Conservation (phyloP, 805 yeast genomes). For the Monosporozyma solicola region DNA sequence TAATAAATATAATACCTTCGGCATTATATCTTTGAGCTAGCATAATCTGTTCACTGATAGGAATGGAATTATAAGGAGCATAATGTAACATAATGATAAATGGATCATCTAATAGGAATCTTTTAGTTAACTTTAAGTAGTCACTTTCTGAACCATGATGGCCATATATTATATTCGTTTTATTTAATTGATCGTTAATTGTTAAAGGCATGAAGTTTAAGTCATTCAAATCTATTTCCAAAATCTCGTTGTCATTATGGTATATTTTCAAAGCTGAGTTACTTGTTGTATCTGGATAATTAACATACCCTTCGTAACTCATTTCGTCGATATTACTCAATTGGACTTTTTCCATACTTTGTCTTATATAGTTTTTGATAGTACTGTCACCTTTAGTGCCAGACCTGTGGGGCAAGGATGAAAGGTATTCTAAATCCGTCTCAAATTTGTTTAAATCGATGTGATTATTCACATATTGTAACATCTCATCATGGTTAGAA, state of each 20-base stretch:
- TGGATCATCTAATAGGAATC: slow-evolving; percentile 24
- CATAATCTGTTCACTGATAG: slow-evolving; percentile 41
- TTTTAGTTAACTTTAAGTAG: slow-evolving; percentile 30
- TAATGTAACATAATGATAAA: slow-evolving; percentile 52
- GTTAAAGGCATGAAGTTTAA: slow-evolving; percentile 62
- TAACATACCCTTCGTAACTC: slow-evolving; percentile 46
- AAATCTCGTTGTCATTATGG: slow-evolving; percentile 15
- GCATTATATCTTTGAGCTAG: slow-evolving; percentile 51
- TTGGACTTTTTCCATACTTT: slow-evolving; percentile 47
- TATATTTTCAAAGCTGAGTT: slow-evolving; percentile 23
- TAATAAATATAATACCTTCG: slow-evolving; percentile 59
- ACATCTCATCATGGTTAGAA: slow-evolving; percentile 45
- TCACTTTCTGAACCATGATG: slow-evolving; percentile 59
- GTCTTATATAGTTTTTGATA: slow-evolving; percentile 55
- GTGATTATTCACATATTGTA: slow-evolving; percentile 36
- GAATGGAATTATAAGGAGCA: slow-evolving; percentile 34
- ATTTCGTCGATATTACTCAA: slow-evolving; percentile 32
- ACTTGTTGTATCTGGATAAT: slow-evolving; percentile 44
- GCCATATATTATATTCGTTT: slow-evolving; percentile 48
- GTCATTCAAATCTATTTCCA: slow-evolving; percentile 19
- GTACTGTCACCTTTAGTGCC: slow-evolving; percentile 83
- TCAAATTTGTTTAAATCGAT: slow-evolving; percentile 51
- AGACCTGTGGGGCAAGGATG: slow-evolving; percentile 71
- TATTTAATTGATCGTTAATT: slow-evolving; percentile 42
- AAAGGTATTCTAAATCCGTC: slow-evolving; percentile 57